These are phyloP conservation scores for Psilocybe subaeruginosa DNA, from an alignment of 768 basidiomycete genomes.

Conservation along the genomic window DNA sequence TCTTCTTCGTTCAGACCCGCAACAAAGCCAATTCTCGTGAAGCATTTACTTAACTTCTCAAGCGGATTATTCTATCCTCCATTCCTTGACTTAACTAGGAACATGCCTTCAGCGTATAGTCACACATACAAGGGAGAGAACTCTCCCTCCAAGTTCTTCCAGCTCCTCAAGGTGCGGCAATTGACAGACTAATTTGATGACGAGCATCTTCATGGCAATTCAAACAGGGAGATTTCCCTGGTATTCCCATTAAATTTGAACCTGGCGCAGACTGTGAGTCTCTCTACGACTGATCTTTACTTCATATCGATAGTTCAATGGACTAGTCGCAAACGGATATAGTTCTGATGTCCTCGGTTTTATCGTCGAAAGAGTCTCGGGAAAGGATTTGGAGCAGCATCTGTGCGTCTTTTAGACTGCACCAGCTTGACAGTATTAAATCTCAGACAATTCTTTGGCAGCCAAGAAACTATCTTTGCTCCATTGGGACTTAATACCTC, in stretches of 20 bases:
- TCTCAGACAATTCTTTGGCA: conserved; percentile 1
- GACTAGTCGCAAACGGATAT: conserved; percentile 32
- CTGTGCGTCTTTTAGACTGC: conserved; percentile 21
- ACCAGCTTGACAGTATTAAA: neutral
- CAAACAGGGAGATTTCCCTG: conserved; percentile 24
- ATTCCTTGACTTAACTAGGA: neutral
- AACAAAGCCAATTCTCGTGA: conserved; percentile 22
- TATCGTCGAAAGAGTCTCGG: conserved; percentile 28
- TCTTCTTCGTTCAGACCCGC: conserved; percentile 24
- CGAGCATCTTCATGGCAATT: neutral
- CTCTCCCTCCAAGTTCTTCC: conserved; percentile 21
- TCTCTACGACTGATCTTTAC: neutral
- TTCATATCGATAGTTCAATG: neutral
- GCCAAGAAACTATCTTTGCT: conserved; percentile 33
- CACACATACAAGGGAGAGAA: conserved; percentile 20
- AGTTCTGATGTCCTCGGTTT: conserved; percentile 30
- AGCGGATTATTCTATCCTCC: conserved; percentile 31
- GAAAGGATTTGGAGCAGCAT: conserved; percentile 29
- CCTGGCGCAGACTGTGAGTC: conserved; percentile 32
- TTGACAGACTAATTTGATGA: neutral
- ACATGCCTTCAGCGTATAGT: conserved; percentile 19
- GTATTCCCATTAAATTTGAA: conserved; percentile 30
- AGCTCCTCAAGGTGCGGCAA: conserved; percentile 19
- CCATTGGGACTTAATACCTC: conserved; percentile 32
- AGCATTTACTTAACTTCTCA: conserved; percentile 33